Evolutionary conservation across 78 protist species (phyloP).

Genomic region (Goniomonas avonlea): DNA sequence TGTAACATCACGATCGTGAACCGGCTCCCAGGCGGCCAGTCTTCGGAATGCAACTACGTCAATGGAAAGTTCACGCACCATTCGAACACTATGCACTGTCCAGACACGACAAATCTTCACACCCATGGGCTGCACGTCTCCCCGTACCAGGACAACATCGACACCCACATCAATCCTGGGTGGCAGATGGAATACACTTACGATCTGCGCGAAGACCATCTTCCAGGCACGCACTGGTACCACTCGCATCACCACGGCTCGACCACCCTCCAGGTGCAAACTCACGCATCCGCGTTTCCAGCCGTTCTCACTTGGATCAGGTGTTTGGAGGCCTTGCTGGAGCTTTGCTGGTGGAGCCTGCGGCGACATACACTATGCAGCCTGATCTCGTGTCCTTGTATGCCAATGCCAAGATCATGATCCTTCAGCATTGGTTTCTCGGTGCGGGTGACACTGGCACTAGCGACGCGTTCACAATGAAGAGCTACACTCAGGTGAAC

Average conservation of each 20-base stretch:
- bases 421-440: not conserved
- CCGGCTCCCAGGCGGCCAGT: no score
- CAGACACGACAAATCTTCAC: constrained; percentile 26
- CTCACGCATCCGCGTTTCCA: no score
- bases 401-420: not conserved
- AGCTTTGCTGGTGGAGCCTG: constrained; percentile 21
- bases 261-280: constrained; percentile 34
- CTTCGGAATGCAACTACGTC: not conserved
- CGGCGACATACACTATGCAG: not conserved
- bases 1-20: constrained; percentile 4
- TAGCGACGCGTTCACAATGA: not conserved
- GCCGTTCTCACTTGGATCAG: no score
- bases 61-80: no score
- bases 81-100: constrained; percentile 28
- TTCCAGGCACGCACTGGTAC: constrained; percentile 36
- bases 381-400: not conserved
- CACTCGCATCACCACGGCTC: constrained; percentile 36
- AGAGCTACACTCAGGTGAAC: not conserved
- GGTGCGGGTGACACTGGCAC: not conserved
- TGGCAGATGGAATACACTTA: not conserved
- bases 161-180: constrained; percentile 32
- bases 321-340: constrained; percentile 22
- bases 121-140: constrained; percentile 31
- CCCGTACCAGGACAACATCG: constrained; percentile 27
- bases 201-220: constrained; percentile 1